phyloP scores from a whole-genome alignment of 2,329 filamentous ascomycete genomes.

The Colletotrichum noveboracense region DNA sequence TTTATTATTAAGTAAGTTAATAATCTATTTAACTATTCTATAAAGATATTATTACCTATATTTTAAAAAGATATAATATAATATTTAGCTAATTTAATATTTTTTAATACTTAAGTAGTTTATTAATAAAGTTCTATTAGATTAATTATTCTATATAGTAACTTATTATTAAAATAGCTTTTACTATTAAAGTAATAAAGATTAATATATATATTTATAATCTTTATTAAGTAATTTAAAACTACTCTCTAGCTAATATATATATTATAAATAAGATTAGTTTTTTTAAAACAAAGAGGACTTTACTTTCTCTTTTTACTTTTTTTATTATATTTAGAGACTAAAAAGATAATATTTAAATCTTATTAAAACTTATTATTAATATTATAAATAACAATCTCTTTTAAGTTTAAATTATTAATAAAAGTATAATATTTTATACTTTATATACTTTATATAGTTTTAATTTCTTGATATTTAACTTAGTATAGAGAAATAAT shows the following conservation, averaged over 20 bases:
- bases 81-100: too few species aligned
- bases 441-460: not conserved
- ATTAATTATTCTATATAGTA: not conserved
- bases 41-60: not conserved
- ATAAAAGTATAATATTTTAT: not conserved
- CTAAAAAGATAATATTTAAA: not conserved
- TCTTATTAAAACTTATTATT: not conserved
- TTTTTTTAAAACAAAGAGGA: not conserved
- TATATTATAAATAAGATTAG: not conserved
- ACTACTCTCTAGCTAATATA: not conserved
- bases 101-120: too few species aligned
- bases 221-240: too few species aligned
- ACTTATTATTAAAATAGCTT: not conserved
- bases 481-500: not conserved
- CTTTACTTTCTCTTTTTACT: rapidly evolving
- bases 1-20: too few species aligned
- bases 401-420: not conserved
- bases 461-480: not conserved
- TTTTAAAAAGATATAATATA: not conserved
- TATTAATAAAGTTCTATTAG: not conserved
- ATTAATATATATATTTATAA: not conserved
- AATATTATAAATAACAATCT: not conserved
- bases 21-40: too few species aligned
- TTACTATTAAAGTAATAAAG: not conserved
- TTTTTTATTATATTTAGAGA: not conserved